phyloP scores from a whole-genome alignment of 2,329 filamentous ascomycete genomes.

The Penicillium thymicola region DNA sequence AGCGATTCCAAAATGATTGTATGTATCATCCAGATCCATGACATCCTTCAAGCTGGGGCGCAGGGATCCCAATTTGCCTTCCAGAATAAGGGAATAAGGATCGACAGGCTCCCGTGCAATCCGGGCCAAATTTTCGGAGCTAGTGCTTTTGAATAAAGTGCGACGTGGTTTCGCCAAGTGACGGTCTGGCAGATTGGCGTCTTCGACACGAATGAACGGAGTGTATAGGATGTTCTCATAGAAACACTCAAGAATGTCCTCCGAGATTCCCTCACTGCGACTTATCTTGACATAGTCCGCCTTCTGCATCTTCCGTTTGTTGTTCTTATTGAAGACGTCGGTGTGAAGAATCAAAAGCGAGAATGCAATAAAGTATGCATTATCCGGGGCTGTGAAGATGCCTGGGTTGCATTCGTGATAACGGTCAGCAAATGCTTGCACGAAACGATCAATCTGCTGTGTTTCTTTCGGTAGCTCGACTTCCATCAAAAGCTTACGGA shows the following conservation, averaged over 20 bases:
- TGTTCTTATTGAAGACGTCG: constrained; percentile 99
- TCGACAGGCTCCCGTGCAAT: constrained; percentile 81
- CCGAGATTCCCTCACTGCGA: constrained; percentile 83
- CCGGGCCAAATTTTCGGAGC: constrained; percentile 62
- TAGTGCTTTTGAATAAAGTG: constrained; percentile 64
- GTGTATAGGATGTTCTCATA: constrained; percentile 99
- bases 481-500: constrained; percentile 93
- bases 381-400: constrained; percentile 78
- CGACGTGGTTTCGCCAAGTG: constrained; percentile 70
- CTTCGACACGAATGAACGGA: constrained; percentile 95
- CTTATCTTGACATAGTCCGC: constrained; percentile 94
- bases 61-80: constrained; percentile 77
- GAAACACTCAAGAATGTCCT: constrained; percentile 90
- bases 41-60: constrained; percentile 87
- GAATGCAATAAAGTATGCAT: constrained; percentile 98
- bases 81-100: constrained; percentile 90
- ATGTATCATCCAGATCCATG: constrained; percentile 87
- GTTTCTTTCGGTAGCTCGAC: constrained; percentile 95
- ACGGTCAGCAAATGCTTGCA: constrained; percentile 91
- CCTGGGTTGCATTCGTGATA: constrained; percentile 99
- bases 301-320: constrained; percentile 99
- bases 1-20: constrained; percentile 77
- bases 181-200: constrained; percentile 70
- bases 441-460: constrained; percentile 91
- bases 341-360: constrained; percentile 95